Base-by-base conservation (phyloP, 805 yeast genomes). In the Cyberlindnera subsufficiens region DNA sequence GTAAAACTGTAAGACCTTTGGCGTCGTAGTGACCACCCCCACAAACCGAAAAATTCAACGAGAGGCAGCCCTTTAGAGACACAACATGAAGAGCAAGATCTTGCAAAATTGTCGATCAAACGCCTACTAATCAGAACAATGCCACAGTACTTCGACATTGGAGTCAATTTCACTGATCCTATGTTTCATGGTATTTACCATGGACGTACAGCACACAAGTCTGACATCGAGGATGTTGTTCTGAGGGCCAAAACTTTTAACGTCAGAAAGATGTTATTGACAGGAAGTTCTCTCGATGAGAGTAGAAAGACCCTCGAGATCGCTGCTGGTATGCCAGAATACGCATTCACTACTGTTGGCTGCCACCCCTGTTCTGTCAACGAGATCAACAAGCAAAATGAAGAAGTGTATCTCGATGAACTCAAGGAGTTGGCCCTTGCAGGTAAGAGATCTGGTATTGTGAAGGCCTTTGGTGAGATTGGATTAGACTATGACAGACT, bases 401-500 rank as follows among this genome's bases (percentile, higher is more conserved):
- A 62, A 32, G 44, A 56, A 17, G 54, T 54, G 3, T 80, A 81
- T 51, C 56, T 86, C 30, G 54, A 59, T 3, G 59, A 68, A 20
- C 61, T 93, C 37, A 71, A 74, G 47, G 51, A 63, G 3, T 51
- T 83, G n/a, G 76, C 79, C 0, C 46, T 61, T 6, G 52, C 64
- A 1, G 85, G 88, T 5, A 58, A 63, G 27, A 56, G 66, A 8
- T 50, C 58, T 13, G 84, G 84, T 1, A 53, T 66, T 3, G 83
- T 93, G 22, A 75, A 75, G 54, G 93, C 96, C 1, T 82, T 90
- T 65, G 99, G 99, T 13, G 99, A 93, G 64, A 79, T 93, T 39
- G 99, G 99, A 0, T 68, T 93, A 38, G 99, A 93, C 59, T 91
- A 90, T 59, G 99, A 93, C 62, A 68, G 99, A 46, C 66, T 93